Conservation (phyloP, 2,329 filamentous ascomycete genomes). For the Aspergillus spinulosporus region DNA sequence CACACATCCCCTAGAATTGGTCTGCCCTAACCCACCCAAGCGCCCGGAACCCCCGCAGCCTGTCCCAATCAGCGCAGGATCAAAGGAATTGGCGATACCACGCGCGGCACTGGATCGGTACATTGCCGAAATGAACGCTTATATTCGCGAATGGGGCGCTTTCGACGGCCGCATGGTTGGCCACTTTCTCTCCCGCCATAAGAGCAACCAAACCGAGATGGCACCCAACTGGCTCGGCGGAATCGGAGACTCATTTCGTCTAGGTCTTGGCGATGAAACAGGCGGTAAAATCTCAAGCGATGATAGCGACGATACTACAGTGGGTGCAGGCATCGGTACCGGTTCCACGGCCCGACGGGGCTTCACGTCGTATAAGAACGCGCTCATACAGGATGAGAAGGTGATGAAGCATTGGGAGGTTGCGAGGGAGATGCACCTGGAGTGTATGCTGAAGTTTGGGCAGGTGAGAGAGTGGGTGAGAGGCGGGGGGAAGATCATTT, state of each 20-base stretch:
- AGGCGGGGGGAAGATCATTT: constrained; percentile 32
- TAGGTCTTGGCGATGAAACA: constrained; percentile 31
- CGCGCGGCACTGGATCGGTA: constrained; percentile 54
- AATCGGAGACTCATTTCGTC: constrained; percentile 48
- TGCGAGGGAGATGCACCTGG: constrained; percentile 47
- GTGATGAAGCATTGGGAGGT: constrained; percentile 52
- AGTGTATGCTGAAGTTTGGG: constrained; percentile 45
- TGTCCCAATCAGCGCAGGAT: constrained; percentile 24
- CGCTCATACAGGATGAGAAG: constrained; percentile 47
- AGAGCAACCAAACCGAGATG: constrained; percentile 48
- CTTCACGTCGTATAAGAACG: constrained; percentile 47
- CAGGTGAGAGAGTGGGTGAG: constrained; percentile 41
- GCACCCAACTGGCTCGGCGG: constrained; percentile 54
- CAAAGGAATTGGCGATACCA: constrained; percentile 43
- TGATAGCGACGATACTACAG: constrained; percentile 32
- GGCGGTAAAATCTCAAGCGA: constrained; percentile 21
- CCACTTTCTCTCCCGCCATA: constrained; percentile 57
- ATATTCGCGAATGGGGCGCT: constrained; percentile 57
- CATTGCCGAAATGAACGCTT: constrained; percentile 54
- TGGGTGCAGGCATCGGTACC: constrained; percentile 18
- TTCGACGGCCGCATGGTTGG: constrained; percentile 58
- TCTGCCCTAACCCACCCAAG: constrained; percentile 54
- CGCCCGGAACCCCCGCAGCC: constrained; percentile 44
- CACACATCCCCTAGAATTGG: constrained; percentile 41
- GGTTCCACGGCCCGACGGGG: constrained; percentile 37